Evolutionary conservation across 176 grass and related monocot genomes (phyloP).

Genomic region (Carex parvula): DNA sequence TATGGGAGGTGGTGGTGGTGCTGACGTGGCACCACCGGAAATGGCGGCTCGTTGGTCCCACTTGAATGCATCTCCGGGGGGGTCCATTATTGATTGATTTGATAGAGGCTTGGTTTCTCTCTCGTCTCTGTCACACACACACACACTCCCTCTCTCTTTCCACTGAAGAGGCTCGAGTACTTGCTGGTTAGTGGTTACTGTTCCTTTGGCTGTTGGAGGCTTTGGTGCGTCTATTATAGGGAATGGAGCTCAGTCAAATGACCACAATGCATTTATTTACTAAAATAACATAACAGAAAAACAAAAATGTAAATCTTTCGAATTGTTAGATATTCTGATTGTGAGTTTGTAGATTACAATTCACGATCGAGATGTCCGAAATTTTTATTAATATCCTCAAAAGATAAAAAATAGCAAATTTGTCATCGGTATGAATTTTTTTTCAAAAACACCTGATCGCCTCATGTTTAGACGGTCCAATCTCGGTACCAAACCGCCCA

Average conservation of each 20-base stretch:
- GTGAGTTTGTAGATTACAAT: too few relatives aligned
- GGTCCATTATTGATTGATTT: conserved; percentile 16
- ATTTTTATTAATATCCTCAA: too few relatives aligned
- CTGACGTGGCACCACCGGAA: not conserved
- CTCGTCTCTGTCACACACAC: not conserved
- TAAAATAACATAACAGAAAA: not conserved
- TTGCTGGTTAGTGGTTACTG: conserved; percentile 11
- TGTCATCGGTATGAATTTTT: too few relatives aligned
- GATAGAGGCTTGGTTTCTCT: not conserved
- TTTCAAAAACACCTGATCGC: too few relatives aligned
- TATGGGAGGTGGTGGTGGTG: conserved; percentile 7
- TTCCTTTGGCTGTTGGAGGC: conserved; percentile 31
- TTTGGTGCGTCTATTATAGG: conserved; percentile 24
- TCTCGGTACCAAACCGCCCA: too few relatives aligned
- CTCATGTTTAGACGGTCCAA: too few relatives aligned
- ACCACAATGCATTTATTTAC: not conserved
- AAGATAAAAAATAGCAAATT: too few relatives aligned
- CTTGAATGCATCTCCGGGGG: conserved; percentile 35
- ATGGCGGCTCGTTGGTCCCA: conserved; percentile 29
- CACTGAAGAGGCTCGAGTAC: conserved; percentile 16
- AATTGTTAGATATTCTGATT: not conserved
- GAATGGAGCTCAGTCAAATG: not conserved
- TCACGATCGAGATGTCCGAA: too few relatives aligned
- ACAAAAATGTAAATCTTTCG: not conserved
- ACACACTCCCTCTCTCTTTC: not conserved